Evolutionary conservation across 2,329 filamentous ascomycete species (phyloP).

Genomic region (Microcyclospora tardicrescens): DNA sequence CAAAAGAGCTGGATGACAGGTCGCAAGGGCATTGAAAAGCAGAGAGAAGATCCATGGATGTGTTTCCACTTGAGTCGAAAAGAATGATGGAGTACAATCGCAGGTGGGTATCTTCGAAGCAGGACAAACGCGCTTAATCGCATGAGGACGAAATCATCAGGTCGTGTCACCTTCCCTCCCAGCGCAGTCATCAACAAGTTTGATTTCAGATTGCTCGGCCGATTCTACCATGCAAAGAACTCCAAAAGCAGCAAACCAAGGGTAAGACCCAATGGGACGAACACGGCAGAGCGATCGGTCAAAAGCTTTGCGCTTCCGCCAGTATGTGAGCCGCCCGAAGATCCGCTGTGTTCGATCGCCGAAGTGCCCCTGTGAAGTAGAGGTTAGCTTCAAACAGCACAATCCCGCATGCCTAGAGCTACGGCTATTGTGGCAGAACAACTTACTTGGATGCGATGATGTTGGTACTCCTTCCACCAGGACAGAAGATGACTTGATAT

Average conservation of each 20-base stretch:
- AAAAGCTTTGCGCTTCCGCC: background rate
- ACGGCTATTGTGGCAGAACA: background rate
- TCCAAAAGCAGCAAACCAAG: no score
- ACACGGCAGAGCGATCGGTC: conserved; percentile 1
- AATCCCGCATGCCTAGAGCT: background rate
- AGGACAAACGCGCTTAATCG: no score
- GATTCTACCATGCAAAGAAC: no score
- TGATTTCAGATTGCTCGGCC: no score
- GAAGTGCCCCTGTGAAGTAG: background rate
- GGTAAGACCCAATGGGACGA: background rate
- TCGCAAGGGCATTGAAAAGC: conserved; percentile 34
- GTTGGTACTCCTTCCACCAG: conserved; percentile 40
- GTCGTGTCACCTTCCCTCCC: no score
- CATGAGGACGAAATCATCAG: no score
- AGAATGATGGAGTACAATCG: no score
- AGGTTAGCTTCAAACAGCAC: background rate
- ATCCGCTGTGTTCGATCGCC: conserved; percentile 2
- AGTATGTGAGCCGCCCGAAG: background rate
- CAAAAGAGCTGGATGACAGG: conserved; percentile 26
- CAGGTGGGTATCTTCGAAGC: no score
- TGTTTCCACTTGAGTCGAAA: no score
- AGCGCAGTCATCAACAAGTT: no score
- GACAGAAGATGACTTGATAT: conserved; percentile 70
- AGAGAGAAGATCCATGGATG: conserved; percentile 2
- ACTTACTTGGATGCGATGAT: conserved; percentile 27